phyloP scores from a whole-genome alignment of 2,329 filamentous ascomycete genomes.

The Rasamsonia emersonii region DNA sequence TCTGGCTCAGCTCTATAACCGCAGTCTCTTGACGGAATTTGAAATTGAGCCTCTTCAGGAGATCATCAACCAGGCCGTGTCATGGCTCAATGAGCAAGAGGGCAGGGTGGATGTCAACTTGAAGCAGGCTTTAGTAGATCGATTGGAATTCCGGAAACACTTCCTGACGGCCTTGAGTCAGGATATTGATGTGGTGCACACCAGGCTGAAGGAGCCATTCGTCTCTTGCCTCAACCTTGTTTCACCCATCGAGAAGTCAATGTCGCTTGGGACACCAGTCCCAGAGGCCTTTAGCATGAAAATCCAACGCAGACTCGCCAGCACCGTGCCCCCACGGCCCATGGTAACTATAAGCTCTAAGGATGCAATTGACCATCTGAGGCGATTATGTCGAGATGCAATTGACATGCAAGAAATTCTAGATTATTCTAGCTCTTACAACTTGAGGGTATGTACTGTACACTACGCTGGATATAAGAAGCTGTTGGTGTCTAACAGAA shows the following conservation, averaged over 20 bases:
- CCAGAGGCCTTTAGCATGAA: conserved; percentile 81
- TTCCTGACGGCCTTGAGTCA: conserved; percentile 34
- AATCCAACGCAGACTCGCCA: conserved; percentile 82
- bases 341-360: conserved; percentile 70
- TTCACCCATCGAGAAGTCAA: conserved; percentile 50
- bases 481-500: conserved; percentile 2
- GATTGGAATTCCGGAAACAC: conserved; percentile 57
- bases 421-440: conserved; percentile 59
- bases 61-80: conserved; percentile 48
- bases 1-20: conserved; percentile 81
- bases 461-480: conserved; percentile 9
- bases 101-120: conserved; percentile 27
- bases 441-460: conserved; percentile 51
- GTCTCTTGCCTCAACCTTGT: conserved; percentile 36
- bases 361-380: conserved; percentile 62
- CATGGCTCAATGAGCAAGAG: conserved; percentile 37
- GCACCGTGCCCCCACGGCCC: conserved; percentile 84
- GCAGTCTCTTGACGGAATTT: conserved; percentile 62
- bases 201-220: conserved; percentile 21
- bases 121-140: conserved; percentile 50
- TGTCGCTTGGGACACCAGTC: conserved; percentile 55
- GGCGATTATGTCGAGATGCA: conserved; percentile 63
- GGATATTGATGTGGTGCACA: conserved; percentile 23
- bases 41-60: conserved; percentile 48
- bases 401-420: conserved; percentile 60